These are phyloP conservation scores for Diaporthe ilicicola DNA, from an alignment of 2,329 filamentous ascomycete species.

Conservation along the genomic window DNA sequence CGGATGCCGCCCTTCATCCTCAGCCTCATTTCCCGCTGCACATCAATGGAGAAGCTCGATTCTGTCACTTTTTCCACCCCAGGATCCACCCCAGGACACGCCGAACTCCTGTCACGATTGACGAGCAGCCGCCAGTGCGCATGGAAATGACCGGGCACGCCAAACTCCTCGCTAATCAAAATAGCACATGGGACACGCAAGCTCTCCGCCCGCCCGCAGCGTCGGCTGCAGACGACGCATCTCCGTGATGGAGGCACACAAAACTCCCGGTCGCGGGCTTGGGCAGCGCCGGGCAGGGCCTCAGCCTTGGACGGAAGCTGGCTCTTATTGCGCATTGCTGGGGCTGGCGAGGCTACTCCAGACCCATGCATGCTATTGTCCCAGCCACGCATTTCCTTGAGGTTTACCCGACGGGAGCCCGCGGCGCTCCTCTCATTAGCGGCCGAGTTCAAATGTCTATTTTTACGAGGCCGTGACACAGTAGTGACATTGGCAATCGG, in stretches of 20 bases:
- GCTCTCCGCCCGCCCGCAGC: constrained; percentile 12
- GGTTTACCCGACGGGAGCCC: constrained; percentile 11
- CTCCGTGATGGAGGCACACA: neutral
- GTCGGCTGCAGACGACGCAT: constrained; percentile 12
- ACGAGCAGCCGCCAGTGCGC: constrained; percentile 10
- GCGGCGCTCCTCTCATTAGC: neutral
- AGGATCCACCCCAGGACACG: neutral
- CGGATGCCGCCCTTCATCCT: constrained; percentile 27
- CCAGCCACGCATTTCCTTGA: constrained; percentile 13
- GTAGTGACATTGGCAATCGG: neutral
- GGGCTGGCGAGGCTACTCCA: neutral
- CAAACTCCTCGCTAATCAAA: constrained; percentile 30
- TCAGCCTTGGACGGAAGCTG: constrained; percentile 6
- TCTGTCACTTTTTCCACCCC: constrained; percentile 8
- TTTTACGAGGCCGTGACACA: constrained; percentile 1
- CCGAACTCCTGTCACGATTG: constrained; percentile 13
- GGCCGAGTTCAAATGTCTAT: neutral
- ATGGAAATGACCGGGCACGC: constrained; percentile 30
- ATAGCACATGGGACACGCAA: neutral
- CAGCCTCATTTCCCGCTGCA: constrained; percentile 29
- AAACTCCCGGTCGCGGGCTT: neutral
- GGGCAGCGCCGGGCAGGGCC: neutral
- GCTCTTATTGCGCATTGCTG: constrained; percentile 8
- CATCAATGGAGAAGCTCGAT: neutral
- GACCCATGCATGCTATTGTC: neutral